Base-by-base conservation (phyloP, 805 yeast species). In the Metschnikowia proteae region DNA sequence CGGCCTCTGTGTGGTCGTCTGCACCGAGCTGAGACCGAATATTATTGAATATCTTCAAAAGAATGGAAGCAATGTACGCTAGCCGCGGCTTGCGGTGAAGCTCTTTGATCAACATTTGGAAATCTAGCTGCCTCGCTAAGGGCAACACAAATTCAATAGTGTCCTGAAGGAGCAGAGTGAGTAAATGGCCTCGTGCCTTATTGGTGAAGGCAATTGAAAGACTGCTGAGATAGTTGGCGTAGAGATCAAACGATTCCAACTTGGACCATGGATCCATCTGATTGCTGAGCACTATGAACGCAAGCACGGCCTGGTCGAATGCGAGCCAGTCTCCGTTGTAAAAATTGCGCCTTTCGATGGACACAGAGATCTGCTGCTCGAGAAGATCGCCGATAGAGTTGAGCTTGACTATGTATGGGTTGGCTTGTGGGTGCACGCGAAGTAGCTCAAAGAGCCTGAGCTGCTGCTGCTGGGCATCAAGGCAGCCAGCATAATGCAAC, bases 21-120 rank as follows among this genome's bases (percentile, higher is more conserved):
- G 63, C 61, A 44, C 71, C 75, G 34, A 67, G 53, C 50, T 70
- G 75, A 1, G 82, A 76, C 35, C 88, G 71, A 34, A 81, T 79
- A 45, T 82, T 74, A 57, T 84, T 84, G 67, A 84, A 83, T 28
- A 82, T 64, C 56, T 76, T 79, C 43, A 85, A 67, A 13, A 84
- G 66, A 2, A 80, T 64, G 3, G 82, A 70, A 0, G 88, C 81
- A 25, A 79, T 58, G 60, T 74, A 76, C 5, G 79, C 68, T 35
- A 77, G 59, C 48, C 84, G 56, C 6, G 81, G 81, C 45, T 67
- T 68, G 46, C 65, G 30, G 59, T 68, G 51, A 53, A 60, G 67
- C 70, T 78, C 68, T 66, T 64, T 57, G 64, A 67, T 45, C 57
- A 57, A 64, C 68, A 84, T 48, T 68, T 71, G 61, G 54, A 55